Evolutionary conservation across 805 yeast species (phyloP).

Genomic region (Myxozyma sirexii): DNA sequence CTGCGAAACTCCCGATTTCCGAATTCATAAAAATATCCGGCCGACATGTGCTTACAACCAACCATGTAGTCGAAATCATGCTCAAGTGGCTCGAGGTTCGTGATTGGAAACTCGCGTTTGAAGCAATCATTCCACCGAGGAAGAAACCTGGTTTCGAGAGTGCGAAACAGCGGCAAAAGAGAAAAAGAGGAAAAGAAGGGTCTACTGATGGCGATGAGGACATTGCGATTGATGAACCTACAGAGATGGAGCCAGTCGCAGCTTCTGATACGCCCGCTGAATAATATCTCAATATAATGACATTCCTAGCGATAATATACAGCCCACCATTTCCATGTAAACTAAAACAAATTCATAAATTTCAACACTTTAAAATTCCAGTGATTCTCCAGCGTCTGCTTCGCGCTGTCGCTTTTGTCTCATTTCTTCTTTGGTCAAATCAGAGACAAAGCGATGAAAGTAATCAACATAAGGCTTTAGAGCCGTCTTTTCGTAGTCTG

Average conservation of each 20-base stretch:
- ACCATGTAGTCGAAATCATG: slow-evolving; percentile 90
- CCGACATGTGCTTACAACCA: slow-evolving; percentile 85
- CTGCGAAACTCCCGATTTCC: slow-evolving; percentile 84
- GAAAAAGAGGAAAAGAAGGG: slow-evolving; percentile 16
- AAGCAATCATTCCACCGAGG: slow-evolving; percentile 81
- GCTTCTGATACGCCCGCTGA: background rate
- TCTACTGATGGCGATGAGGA: background rate
- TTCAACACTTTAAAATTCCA: slow-evolving; percentile 1
- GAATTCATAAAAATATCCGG: slow-evolving; percentile 82
- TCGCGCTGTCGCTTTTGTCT: slow-evolving; percentile 44
- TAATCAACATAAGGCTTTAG: slow-evolving; percentile 69
- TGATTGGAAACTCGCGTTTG: slow-evolving; percentile 88
- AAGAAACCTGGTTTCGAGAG: slow-evolving; percentile 47
- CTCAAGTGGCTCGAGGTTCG: slow-evolving; percentile 74
- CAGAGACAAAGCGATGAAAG: slow-evolving; percentile 65
- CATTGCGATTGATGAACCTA: background rate
- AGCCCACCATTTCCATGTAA: background rate
- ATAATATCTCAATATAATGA: slow-evolving; percentile 7
- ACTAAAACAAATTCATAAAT: background rate
- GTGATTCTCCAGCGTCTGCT: slow-evolving; percentile 11
- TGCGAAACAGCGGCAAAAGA: slow-evolving; percentile 31
- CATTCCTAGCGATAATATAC: background rate
- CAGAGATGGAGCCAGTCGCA: background rate
- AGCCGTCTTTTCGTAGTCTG: slow-evolving; percentile 65
- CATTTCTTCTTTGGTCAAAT: slow-evolving; percentile 59